Percentiles rank a stretch among this genome's conserved stretches.
These are phyloP conservation scores for Cladosporium halotolerans DNA, from an alignment of 2,329 filamentous ascomycete species.

Conservation along the genomic window DNA sequence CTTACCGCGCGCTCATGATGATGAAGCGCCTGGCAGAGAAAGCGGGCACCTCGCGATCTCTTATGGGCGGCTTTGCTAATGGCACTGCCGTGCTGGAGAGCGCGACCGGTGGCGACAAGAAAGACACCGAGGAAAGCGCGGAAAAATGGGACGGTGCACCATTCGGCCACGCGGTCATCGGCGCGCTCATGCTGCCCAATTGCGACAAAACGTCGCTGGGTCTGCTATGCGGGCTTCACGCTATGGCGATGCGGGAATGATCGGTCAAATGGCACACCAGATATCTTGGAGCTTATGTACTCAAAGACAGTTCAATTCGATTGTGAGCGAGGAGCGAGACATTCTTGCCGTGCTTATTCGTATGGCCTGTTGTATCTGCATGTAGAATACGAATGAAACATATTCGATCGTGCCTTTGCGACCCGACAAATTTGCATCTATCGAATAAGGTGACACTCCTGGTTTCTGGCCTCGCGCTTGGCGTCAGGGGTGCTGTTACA, in stretches of 20 bases:
- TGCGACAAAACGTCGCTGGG: constrained; percentile 40
- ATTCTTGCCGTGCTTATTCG: too few species aligned
- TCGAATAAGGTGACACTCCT: too few species aligned
- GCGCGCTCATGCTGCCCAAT: constrained; percentile 39
- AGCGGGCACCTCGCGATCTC: constrained; percentile 22
- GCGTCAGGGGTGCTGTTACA: too few species aligned
- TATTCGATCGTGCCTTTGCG: not conserved
- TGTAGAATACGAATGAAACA: not conserved
- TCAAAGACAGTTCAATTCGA: too few species aligned
- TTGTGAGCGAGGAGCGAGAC: too few species aligned
- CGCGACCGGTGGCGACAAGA: not conserved
- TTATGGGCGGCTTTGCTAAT: constrained; percentile 20
- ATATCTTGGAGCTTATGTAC: too few species aligned
- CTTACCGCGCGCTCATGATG: constrained; percentile 42
- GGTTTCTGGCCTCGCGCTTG: too few species aligned
- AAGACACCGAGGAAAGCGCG: constrained; percentile 15
- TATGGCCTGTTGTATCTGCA: not conserved
- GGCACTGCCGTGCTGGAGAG: constrained; percentile 1
- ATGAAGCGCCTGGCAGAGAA: constrained; percentile 43
- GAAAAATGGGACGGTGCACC: constrained; percentile 41
- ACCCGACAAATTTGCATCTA: too few species aligned
- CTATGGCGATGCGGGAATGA: constrained; percentile 24
- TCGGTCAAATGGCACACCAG: not conserved
- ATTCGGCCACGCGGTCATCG: constrained; percentile 41
- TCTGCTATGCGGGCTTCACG: constrained; percentile 33